These are phyloP conservation scores for Beauveria varroae DNA, from an alignment of 2,329 filamentous ascomycete species.

Conservation along the genomic window DNA sequence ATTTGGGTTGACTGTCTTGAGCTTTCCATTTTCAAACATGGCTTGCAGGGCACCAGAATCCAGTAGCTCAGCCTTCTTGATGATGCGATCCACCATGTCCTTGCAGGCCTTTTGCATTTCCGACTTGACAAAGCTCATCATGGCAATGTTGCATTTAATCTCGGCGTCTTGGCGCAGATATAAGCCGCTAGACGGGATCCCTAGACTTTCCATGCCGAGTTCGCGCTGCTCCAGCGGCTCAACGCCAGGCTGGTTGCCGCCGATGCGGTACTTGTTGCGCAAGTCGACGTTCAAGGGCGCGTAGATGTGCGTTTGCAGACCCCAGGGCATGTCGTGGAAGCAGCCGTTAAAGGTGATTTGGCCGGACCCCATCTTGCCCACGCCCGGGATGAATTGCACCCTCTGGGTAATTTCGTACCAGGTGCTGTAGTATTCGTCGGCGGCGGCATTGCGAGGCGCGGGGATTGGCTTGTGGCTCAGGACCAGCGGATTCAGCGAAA, in stretches of 20 bases:
- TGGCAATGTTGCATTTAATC: conserved; percentile 60
- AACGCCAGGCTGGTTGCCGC: conserved; percentile 58
- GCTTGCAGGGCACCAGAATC: conserved; percentile 58
- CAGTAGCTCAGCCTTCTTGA: conserved; percentile 63
- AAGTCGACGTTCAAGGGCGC: conserved; percentile 60
- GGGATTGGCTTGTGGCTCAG: conserved; percentile 55
- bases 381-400: conserved; percentile 59
- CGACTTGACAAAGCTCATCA: conserved; percentile 58
- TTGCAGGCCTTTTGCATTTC: conserved; percentile 58
- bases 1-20: conserved; percentile 51
- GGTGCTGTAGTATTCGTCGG: conserved; percentile 65
- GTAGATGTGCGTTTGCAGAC: conserved; percentile 64
- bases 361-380: conserved; percentile 56
- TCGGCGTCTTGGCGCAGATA: conserved; percentile 66
- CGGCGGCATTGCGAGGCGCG: conserved; percentile 57
- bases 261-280: conserved; percentile 60
- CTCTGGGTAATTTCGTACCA: conserved; percentile 68
- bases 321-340: conserved; percentile 67
- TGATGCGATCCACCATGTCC: conserved; percentile 59
- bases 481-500: conserved; percentile 63
- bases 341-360: conserved; percentile 63
- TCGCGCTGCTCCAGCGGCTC: conserved; percentile 56
- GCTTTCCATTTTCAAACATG: conserved; percentile 58
- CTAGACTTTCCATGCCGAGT: conserved; percentile 50
- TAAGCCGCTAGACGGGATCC: conserved; percentile 55